phyloP scores from a whole-genome alignment of 2,329 filamentous ascomycete species.

The Bipolaris gigantea region DNA sequence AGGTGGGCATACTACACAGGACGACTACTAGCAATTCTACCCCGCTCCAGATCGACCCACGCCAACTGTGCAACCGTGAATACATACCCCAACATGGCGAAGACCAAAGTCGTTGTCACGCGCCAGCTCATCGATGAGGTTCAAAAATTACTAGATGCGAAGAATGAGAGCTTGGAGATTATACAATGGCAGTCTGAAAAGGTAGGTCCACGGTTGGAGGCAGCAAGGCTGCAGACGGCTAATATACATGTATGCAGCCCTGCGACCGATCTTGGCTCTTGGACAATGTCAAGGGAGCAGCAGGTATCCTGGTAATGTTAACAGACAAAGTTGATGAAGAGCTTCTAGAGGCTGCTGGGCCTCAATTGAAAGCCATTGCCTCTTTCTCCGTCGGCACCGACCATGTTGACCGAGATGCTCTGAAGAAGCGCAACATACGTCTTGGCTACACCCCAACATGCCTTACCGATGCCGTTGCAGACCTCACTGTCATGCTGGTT shows the following conservation, averaged over 20 bases:
- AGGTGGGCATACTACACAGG: background rate
- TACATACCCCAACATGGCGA: constrained; percentile 24
- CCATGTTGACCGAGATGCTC: constrained; percentile 29
- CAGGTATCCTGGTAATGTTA: constrained; percentile 34
- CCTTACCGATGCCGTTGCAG: constrained; percentile 38
- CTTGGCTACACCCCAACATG: constrained; percentile 38
- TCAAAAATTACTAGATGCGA: constrained; percentile 25
- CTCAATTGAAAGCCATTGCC: constrained; percentile 30
- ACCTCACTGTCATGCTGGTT: constrained; percentile 36
- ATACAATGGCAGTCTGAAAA: constrained; percentile 36
- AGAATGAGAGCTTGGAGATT: constrained; percentile 24
- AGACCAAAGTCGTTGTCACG: constrained; percentile 35
- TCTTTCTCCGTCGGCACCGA: constrained; percentile 40
- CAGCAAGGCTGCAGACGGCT: background rate
- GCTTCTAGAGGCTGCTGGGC: constrained; percentile 27
- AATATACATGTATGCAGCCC: constrained; percentile 21
- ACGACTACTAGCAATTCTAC: constrained; percentile 4
- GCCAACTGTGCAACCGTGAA: constrained; percentile 10
- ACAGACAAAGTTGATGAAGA: constrained; percentile 33
- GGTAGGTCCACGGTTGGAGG: constrained; percentile 5
- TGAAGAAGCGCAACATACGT: constrained; percentile 32
- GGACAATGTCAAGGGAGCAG: constrained; percentile 26
- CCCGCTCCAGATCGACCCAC: constrained; percentile 23
- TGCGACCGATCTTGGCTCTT: constrained; percentile 36
- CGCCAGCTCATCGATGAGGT: constrained; percentile 29